Percentiles rank a stretch among this genome's conserved stretches.
Conservation (phyloP, 306 rosid genomes). For the Lupinus albus region DNA sequence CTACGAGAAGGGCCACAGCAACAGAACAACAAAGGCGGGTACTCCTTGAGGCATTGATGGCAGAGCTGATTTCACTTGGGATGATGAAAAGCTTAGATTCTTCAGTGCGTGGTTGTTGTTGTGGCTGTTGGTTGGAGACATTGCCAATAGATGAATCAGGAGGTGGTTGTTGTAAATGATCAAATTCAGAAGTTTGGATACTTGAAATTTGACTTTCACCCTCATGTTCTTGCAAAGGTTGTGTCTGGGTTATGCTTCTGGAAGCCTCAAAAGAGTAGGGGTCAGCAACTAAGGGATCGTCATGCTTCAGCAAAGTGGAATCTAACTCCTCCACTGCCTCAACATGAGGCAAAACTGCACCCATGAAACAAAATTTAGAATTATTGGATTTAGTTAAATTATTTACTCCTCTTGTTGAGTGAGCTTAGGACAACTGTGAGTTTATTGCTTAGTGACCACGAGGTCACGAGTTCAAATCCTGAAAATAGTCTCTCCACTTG, state of each 20-base stretch:
- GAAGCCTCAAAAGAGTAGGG: conserved; percentile 27
- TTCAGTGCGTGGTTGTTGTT: not conserved
- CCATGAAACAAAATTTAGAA: not conserved
- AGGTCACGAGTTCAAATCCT: no score
- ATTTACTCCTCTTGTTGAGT: no score
- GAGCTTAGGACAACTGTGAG: no score
- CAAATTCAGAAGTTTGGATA: conserved; percentile 41
- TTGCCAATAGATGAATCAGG: conserved; percentile 40
- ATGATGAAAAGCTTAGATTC: conserved; percentile 42
- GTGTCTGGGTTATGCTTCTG: conserved; percentile 30
- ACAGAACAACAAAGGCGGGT: conserved; percentile 60
- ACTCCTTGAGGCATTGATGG: conserved; percentile 58
- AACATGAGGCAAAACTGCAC: conserved; percentile 49
- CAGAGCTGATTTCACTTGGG: conserved; percentile 52
- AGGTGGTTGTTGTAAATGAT: conserved; percentile 28
- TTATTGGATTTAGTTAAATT: not conserved
- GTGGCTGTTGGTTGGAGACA: conserved; percentile 28
- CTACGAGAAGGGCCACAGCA: conserved; percentile 56
- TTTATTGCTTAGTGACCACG: no score
- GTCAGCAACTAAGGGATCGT: conserved; percentile 19
- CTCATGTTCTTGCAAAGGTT: conserved; percentile 31
- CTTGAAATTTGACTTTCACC: conserved; percentile 30
- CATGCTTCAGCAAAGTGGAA: conserved; percentile 40
- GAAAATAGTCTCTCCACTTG: no score
- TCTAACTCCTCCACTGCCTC: conserved; percentile 41